These are phyloP conservation scores for Rugosomyces carneus DNA, from an alignment of 1,284 basidiomycete species.

Conservation along the genomic window DNA sequence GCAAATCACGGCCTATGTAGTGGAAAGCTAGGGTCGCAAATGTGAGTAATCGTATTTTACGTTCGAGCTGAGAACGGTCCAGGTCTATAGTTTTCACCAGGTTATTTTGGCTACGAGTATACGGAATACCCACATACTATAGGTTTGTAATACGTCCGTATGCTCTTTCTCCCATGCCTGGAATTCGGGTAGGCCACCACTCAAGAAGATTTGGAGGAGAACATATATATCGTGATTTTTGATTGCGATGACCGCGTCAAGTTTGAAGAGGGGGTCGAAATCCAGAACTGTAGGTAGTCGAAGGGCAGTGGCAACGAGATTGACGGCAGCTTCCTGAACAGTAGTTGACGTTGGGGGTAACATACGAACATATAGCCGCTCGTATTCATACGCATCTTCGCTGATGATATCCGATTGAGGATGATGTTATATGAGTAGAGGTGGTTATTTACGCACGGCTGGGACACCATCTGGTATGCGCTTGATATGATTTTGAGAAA, in stretches of 20 bases:
- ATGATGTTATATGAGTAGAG: background rate
- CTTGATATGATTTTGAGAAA: conserved; percentile 69
- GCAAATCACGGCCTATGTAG: conserved; percentile 70
- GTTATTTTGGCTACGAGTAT: background rate
- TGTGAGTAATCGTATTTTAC: conserved; percentile 79
- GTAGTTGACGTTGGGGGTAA: conserved; percentile 47
- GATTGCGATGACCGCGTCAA: conserved; percentile 65
- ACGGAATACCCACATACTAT: conserved; percentile 41
- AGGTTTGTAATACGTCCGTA: conserved; percentile 45
- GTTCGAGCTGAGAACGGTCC: conserved; percentile 54
- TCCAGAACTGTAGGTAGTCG: conserved; percentile 70
- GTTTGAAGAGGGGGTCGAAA: conserved; percentile 76
- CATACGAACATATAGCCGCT: conserved; percentile 54
- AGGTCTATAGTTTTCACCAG: conserved; percentile 33
- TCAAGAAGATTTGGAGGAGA: conserved; percentile 70
- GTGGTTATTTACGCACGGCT: conserved; percentile 40
- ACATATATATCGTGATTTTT: conserved; percentile 64
- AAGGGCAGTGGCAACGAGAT: conserved; percentile 62
- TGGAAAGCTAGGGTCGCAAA: conserved; percentile 76
- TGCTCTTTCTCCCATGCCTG: conserved; percentile 57
- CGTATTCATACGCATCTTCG: conserved; percentile 56
- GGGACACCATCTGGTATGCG: conserved; percentile 51
- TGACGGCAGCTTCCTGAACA: conserved; percentile 49
- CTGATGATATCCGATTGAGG: conserved; percentile 27
- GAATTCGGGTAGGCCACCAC: conserved; percentile 60